Conservation (phyloP, 2,329 filamentous ascomycete species). For the Biscogniauxia sp. region DNA sequence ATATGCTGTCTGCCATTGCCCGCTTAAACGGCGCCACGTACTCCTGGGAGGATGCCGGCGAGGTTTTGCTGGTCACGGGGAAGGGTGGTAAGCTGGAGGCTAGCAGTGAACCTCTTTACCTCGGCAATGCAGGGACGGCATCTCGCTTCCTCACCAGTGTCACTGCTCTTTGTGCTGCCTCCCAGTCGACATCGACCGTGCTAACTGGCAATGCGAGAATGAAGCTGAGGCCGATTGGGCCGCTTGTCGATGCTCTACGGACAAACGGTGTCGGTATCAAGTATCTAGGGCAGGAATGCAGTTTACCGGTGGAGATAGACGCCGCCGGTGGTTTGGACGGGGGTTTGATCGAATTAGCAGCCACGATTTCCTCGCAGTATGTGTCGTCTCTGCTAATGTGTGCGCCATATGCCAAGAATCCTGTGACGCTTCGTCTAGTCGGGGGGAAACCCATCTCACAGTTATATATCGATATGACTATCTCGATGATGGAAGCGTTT, state of each 20-base stretch:
- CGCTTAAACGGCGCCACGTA: conserved; percentile 84
- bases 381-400: conserved; percentile 97
- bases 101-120: conserved; percentile 74
- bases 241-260: conserved; percentile 85
- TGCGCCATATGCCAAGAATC: conserved; percentile 91
- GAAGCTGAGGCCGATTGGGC: conserved; percentile 92
- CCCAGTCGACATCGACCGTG: conserved; percentile 65
- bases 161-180: conserved; percentile 74
- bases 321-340: conserved; percentile 82
- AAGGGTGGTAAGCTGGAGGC: conserved; percentile 84
- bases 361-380: conserved; percentile 98
- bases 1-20: conserved; percentile 90
- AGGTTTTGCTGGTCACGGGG: conserved; percentile 82
- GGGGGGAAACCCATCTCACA: conserved; percentile 98
- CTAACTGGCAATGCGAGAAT: conserved; percentile 94
- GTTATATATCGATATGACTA: conserved; percentile 97
- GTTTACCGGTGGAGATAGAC: conserved; percentile 78
- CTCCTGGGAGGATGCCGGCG: conserved; percentile 92
- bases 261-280: conserved; percentile 84
- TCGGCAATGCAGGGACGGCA: conserved; percentile 95
- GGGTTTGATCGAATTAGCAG: conserved; percentile 85
- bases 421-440: conserved; percentile 84
- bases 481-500: conserved; percentile 94
- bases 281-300: conserved; percentile 80
- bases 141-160: conserved; percentile 94